A percentile compares a stretch with the other conserved stretches of the same genome.
Evolutionary conservation across 345 rosid species (phyloP).

Genomic region (Aquilaria yunnanensis): DNA sequence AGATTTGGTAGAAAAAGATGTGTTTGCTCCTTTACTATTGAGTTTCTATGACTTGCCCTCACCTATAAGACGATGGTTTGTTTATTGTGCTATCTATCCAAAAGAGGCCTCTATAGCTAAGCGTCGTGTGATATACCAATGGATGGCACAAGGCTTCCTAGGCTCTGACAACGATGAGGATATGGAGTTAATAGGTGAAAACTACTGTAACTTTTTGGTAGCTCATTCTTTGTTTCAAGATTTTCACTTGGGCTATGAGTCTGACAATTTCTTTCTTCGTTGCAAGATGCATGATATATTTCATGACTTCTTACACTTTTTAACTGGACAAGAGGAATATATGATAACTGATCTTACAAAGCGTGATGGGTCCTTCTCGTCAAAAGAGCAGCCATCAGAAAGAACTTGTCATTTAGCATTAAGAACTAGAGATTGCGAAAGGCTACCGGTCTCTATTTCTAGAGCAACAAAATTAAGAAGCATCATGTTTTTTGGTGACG

Average conservation of each 20-base stretch:
- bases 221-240: not conserved
- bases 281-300: constrained; percentile 5
- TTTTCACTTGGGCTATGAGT: not conserved
- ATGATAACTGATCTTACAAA: not conserved
- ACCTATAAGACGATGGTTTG: not conserved
- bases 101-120: too few species aligned
- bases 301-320: constrained; percentile 9
- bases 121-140: not conserved
- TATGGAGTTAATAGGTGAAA: not conserved
- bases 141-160: not conserved
- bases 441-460: not conserved
- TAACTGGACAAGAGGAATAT: not conserved
- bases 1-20: not conserved
- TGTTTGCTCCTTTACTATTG: not conserved
- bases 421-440: not conserved
- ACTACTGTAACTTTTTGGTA: not conserved
- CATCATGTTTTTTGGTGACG: not conserved
- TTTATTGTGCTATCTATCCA: not conserved
- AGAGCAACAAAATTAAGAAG: not conserved
- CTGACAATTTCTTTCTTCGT: not conserved
- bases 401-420: not conserved
- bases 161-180: not conserved
- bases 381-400: not conserved
- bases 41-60: not conserved
- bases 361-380: not conserved